These are phyloP conservation scores for Coemansia sp. DNA, from an alignment of 192 early-diverging fungal species.

Conservation along the genomic window DNA sequence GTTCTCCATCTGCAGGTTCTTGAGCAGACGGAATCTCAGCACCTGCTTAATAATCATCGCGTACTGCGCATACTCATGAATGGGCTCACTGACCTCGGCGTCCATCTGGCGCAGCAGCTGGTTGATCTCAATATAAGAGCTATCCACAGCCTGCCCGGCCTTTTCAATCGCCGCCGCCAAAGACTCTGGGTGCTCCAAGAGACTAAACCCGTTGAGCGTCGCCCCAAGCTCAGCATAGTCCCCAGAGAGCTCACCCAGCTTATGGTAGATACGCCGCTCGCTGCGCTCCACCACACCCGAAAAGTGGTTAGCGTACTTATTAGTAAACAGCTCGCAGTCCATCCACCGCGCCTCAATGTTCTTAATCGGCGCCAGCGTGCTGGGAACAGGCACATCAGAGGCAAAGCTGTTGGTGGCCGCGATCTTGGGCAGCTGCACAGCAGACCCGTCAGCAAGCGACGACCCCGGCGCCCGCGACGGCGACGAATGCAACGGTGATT, in stretches of 20 bases:
- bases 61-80: slow-evolving; percentile 91
- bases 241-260: slow-evolving; percentile 72
- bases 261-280: slow-evolving; percentile 73
- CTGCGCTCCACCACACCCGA: slow-evolving; percentile 70
- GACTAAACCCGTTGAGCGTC: slow-evolving; percentile 92
- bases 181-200: slow-evolving; percentile 69
- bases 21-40: slow-evolving; percentile 80
- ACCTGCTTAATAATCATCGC: slow-evolving; percentile 85
- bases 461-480: slow-evolving; percentile 50
- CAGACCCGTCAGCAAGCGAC: slow-evolving; percentile 44
- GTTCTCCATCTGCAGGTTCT: slow-evolving; percentile 84
- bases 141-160: slow-evolving; percentile 91
- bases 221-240: slow-evolving; percentile 91
- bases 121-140: slow-evolving; percentile 74
- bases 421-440: slow-evolving; percentile 50
- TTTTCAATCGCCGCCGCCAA: slow-evolving; percentile 89
- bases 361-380: slow-evolving; percentile 60
- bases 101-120: slow-evolving; percentile 75
- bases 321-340: slow-evolving; percentile 91
- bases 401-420: slow-evolving; percentile 46
- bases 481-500: slow-evolving; percentile 67
- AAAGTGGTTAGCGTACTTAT: slow-evolving; percentile 83
- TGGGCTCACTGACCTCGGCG: slow-evolving; percentile 75
- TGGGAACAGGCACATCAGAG: slow-evolving; percentile 58
- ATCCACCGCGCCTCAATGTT: slow-evolving; percentile 84